Evolutionary conservation across 805 yeast species (phyloP).

Genomic region (Lachancea thermotolerans): DNA sequence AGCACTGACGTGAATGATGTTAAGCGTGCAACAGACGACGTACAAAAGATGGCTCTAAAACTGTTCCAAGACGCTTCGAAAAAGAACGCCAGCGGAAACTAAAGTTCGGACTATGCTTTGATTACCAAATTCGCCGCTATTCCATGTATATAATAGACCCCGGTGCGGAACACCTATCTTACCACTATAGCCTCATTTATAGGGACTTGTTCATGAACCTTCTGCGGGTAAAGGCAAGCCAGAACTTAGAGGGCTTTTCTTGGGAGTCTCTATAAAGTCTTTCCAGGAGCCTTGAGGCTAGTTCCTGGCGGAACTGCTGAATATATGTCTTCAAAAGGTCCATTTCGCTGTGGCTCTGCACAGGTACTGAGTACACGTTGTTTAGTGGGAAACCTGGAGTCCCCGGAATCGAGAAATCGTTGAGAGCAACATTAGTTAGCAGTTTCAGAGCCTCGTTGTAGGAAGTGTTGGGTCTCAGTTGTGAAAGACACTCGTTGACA

Average conservation of each 20-base stretch:
- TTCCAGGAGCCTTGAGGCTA: constrained; percentile 70
- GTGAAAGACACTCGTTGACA: constrained; percentile 75
- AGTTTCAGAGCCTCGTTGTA: constrained; percentile 55
- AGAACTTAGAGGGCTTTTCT: constrained; percentile 71
- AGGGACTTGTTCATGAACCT: constrained; percentile 88
- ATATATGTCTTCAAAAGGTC: constrained; percentile 76
- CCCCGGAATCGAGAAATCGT: constrained; percentile 87
- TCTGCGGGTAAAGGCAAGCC: constrained; percentile 94
- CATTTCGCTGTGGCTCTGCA: constrained; percentile 65
- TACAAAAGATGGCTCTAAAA: constrained; percentile 63
- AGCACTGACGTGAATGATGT: constrained; percentile 43
- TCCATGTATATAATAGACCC: not conserved
- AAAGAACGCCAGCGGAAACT: not conserved
- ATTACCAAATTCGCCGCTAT: too few relatives aligned
- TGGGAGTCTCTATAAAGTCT: constrained; percentile 60
- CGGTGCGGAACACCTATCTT: not conserved
- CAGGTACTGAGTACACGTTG: constrained; percentile 60
- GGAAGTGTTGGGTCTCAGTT: constrained; percentile 44
- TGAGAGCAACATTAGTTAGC: constrained; percentile 82
- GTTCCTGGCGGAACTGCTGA: constrained; percentile 91
- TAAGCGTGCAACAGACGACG: constrained; percentile 60
- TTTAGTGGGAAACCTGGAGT: constrained; percentile 92
- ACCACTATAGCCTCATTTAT: not conserved
- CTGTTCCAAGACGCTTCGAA: constrained; percentile 44
- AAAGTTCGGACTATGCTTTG: too few relatives aligned